Evolutionary conservation across 495 filamentous ascomycete species (phyloP), one percentile per base, ranked within the genome.

Genomic region (Aspergillus campestris): DNA sequence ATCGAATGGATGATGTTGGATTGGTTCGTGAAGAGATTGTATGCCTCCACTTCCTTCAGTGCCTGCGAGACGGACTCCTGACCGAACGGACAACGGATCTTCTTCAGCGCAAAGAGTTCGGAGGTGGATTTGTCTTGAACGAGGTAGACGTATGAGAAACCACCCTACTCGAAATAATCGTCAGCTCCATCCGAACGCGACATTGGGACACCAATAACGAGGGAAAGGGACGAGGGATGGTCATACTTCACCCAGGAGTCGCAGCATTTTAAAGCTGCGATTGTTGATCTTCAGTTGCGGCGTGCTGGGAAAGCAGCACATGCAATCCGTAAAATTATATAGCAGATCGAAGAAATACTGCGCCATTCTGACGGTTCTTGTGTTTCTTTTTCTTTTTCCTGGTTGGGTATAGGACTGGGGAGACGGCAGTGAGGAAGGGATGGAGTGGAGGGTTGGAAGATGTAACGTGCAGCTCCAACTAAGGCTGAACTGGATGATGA

Each of bases 101-200:
- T 97, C 69, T 98, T 98, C 30, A 98, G 79, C 6, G 92, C 92
- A 69, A 90, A 94, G 34, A 96, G 77, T 48, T 87, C 78, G 15
- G 84, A 82, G 40, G 77, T 83, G 29, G 75, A 70, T 35, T 83
- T 90, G 58, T 94, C 88, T 77, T 96, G 86, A 29, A 98, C 92
- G 43, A 98, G 86, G 67, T 98, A 98, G 48, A 98, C 92, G 62
- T 97, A 97, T 52, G 86, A 92, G 74, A 97, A 98, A 48, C 92
- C 91, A 63, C 91, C 91, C 81, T 91, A 59, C 42, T 39, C 34
- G 9, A n/a, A 34, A 31, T 48, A 14, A 28, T 11, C 31, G 42
- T 48, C 45, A 51, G 49, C 40, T 42, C 44, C 31, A 46, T 33
- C 43, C 40, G 40, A 24, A 24, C 27, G 45, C 13, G 29, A 37